A percentile compares a stretch with the other conserved stretches of the same genome.
These are phyloP conservation scores for Turnera subulata DNA, from an alignment of 345 rosid species.

Conservation along the genomic window DNA sequence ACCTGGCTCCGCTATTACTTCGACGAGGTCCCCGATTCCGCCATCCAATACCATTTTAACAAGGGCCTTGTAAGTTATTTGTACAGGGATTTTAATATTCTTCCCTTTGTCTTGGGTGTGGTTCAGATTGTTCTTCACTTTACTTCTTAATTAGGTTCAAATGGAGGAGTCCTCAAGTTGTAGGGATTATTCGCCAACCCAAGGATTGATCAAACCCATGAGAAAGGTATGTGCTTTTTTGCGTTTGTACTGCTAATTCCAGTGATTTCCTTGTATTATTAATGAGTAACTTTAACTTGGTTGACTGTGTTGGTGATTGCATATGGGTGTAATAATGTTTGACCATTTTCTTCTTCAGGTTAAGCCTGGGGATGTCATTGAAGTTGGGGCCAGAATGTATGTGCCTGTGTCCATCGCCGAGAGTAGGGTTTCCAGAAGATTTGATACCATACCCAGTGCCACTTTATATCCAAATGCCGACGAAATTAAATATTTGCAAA, in stretches of 20 bases:
- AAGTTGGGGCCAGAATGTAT: conserved; percentile 56
- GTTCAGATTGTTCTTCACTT: background rate
- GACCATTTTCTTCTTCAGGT: conserved; percentile 51
- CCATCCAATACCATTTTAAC: conserved; percentile 71
- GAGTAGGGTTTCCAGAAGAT: conserved; percentile 68
- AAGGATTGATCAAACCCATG: conserved; percentile 33
- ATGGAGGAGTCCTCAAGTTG: conserved; percentile 43
- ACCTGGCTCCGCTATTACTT: conserved; percentile 87
- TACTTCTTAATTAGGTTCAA: conserved; percentile 41
- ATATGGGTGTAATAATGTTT: conserved; percentile 29
- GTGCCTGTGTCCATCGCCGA: conserved; percentile 76
- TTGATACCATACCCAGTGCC: conserved; percentile 81
- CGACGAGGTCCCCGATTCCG: conserved; percentile 48
- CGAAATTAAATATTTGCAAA: conserved; percentile 78
- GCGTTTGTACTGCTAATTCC: background rate
- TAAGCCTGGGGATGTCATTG: conserved; percentile 63
- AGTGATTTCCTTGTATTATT: background rate
- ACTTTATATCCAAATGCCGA: conserved; percentile 88
- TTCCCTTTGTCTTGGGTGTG: background rate
- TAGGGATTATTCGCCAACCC: conserved; percentile 19
- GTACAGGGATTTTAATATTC: background rate
- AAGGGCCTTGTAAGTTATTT: conserved; percentile 78
- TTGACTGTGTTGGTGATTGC: background rate
- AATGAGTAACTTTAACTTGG: background rate
- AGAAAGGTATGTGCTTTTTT: conserved; percentile 40